Evolutionary conservation across 768 basidiomycete species (phyloP).

Genomic region (Termitomyces sp.): DNA sequence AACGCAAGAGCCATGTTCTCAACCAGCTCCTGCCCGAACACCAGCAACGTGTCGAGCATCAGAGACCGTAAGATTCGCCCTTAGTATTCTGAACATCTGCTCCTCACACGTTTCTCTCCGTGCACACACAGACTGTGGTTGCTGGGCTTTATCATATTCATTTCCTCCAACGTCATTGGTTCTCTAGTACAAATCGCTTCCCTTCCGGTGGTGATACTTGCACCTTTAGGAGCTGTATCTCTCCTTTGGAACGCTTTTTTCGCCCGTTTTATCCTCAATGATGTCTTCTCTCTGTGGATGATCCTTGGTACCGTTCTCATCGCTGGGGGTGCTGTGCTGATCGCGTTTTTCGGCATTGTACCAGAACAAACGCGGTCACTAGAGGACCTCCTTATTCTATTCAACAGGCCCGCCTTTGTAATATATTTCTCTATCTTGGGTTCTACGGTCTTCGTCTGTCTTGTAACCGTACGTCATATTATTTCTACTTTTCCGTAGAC

Average conservation of each 20-base stretch:
- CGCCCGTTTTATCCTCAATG: slow-evolving; percentile 77
- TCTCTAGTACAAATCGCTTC: slow-evolving; percentile 91
- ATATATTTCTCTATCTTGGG: slow-evolving; percentile 76
- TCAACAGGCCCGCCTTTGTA: slow-evolving; percentile 71
- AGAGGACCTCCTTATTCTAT: slow-evolving; percentile 76
- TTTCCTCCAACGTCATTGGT: slow-evolving; percentile 82
- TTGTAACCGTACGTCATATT: slow-evolving; percentile 51
- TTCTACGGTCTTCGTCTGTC: slow-evolving; percentile 48
- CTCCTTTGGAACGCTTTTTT: slow-evolving; percentile 95
- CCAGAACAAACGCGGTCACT: slow-evolving; percentile 82
- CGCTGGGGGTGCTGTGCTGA: slow-evolving; percentile 81
- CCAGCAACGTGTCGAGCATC: slow-evolving; percentile 63
- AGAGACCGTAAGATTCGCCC: slow-evolving; percentile 54
- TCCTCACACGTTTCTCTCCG: background rate
- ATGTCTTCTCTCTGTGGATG: slow-evolving; percentile 82
- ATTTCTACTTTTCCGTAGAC: background rate
- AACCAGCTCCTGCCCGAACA: slow-evolving; percentile 68
- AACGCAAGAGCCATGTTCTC: slow-evolving; percentile 87
- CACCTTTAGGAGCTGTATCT: slow-evolving; percentile 88
- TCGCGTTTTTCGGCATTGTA: slow-evolving; percentile 89
- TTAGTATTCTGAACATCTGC: background rate
- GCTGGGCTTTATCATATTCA: slow-evolving; percentile 79
- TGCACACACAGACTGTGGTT: slow-evolving; percentile 67
- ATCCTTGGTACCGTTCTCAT: slow-evolving; percentile 84
- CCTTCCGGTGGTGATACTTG: slow-evolving; percentile 90